Evolutionary conservation across 2,329 filamentous ascomycete species (phyloP).

Genomic region (Aspergillus uvarum): DNA sequence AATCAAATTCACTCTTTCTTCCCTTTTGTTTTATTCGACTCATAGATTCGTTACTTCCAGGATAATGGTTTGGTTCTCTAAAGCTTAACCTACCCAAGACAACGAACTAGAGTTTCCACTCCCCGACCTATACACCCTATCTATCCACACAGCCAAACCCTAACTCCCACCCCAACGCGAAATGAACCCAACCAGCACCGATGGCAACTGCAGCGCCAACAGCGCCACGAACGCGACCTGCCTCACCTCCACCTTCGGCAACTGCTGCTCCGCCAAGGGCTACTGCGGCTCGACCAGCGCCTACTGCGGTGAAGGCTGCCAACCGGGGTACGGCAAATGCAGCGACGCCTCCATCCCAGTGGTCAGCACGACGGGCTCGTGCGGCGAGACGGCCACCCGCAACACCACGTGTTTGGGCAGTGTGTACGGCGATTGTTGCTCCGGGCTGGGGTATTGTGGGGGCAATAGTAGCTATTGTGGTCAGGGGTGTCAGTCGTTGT

Average conservation of each 20-base stretch:
- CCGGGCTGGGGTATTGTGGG: slow-evolving; percentile 6
- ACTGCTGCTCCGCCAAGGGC: slow-evolving; percentile 13
- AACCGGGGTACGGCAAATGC: slow-evolving; percentile 1
- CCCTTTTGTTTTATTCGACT: no score
- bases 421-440: slow-evolving; percentile 9
- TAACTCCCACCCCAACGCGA: not conserved
- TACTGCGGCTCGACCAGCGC: slow-evolving; percentile 5
- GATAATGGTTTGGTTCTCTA: no score
- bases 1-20: no score
- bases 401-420: slow-evolving; percentile 12
- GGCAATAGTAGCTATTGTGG: slow-evolving; percentile 6
- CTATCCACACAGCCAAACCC: no score
- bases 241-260: slow-evolving; percentile 7
- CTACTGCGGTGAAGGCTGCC: slow-evolving; percentile 11
- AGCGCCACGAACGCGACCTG: slow-evolving; percentile 8
- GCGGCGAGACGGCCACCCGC: slow-evolving; percentile 4
- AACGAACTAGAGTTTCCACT: no score
- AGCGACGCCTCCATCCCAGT: not conserved
- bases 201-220: slow-evolving; percentile 12
- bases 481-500: slow-evolving; percentile 1
- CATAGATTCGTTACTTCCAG: no score
- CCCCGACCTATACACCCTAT: no score
- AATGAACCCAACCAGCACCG: slow-evolving; percentile 8
- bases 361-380: slow-evolving; percentile 6
- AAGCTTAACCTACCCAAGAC: no score